A percentile compares a stretch with the other conserved stretches of the same genome.
Conservation (phyloP, 768 basidiomycete species). For the Leucosporidium creatinivorum region DNA sequence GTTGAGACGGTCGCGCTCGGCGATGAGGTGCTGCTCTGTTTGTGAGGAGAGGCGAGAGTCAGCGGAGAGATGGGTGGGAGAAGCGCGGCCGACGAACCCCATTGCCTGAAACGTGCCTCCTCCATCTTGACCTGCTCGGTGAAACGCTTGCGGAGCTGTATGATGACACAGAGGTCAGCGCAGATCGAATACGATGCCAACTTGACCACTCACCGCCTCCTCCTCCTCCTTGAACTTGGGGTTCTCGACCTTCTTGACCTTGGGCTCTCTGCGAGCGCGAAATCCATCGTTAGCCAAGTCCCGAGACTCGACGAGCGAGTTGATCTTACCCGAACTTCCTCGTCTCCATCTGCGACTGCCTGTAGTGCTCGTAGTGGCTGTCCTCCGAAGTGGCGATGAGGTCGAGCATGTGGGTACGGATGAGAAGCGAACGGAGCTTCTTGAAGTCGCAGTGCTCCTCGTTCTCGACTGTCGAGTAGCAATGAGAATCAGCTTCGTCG, state of each 20-base stretch:
- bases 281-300: not conserved
- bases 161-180: not conserved
- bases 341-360: slow-evolving; percentile 98
- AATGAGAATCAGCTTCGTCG: not conserved
- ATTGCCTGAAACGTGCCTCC: slow-evolving; percentile 94
- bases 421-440: slow-evolving; percentile 87
- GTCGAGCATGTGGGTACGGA: slow-evolving; percentile 98
- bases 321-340: slow-evolving; percentile 70
- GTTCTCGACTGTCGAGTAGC: slow-evolving; percentile 68
- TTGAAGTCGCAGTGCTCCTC: slow-evolving; percentile 99
- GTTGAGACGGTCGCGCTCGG: slow-evolving; percentile 96
- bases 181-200: too few species aligned
- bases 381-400: slow-evolving; percentile 94
- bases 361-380: slow-evolving; percentile 92
- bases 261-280: slow-evolving; percentile 57
- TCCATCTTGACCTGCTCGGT: slow-evolving; percentile 99
- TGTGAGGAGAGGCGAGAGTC: not conserved
- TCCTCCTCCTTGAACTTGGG: slow-evolving; percentile 99
- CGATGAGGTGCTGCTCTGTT: slow-evolving; percentile 65
- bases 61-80: not conserved
- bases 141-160: slow-evolving; percentile 77
- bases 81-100: too few species aligned
- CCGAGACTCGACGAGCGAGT: too few species aligned
- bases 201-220: slow-evolving; percentile 51
- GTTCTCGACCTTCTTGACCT: slow-evolving; percentile 97